phyloP scores from a whole-genome alignment of 2,329 filamentous ascomycete species.

The Sporothrix protearum region DNA sequence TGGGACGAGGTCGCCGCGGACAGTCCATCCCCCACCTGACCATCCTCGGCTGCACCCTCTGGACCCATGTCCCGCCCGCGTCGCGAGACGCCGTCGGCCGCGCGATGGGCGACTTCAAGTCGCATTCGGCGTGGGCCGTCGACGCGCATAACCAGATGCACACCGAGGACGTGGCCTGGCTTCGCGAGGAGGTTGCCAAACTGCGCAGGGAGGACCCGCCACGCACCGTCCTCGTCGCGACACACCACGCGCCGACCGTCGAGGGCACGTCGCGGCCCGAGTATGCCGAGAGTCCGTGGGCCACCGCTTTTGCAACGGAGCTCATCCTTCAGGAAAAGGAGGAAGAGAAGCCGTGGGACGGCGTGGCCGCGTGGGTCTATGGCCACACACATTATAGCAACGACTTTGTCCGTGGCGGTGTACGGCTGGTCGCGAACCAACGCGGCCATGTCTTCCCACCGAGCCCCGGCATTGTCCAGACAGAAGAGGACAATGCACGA shows the following conservation, averaged over 20 bases:
- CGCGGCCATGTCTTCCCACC: constrained; percentile 30
- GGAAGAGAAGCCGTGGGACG: constrained; percentile 20
- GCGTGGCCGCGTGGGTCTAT: constrained; percentile 43
- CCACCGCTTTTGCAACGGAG: constrained; percentile 53
- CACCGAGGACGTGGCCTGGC: constrained; percentile 41
- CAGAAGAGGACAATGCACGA: background rate
- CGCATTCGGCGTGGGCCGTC: constrained; percentile 51
- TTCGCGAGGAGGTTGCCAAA: constrained; percentile 35
- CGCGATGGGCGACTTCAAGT: constrained; percentile 51
- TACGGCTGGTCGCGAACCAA: constrained; percentile 44
- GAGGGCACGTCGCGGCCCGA: constrained; percentile 42
- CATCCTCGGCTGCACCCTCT: constrained; percentile 56
- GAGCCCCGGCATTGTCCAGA: background rate
- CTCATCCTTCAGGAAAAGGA: constrained; percentile 30
- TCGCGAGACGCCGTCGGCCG: constrained; percentile 40
- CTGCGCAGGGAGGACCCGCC: background rate
- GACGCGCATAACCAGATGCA: constrained; percentile 49
- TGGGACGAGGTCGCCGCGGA: background rate
- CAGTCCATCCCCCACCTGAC: constrained; percentile 15
- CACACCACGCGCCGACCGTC: constrained; percentile 51
- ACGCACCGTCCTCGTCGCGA: constrained; percentile 46
- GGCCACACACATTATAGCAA: constrained; percentile 49
- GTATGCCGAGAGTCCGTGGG: constrained; percentile 37
- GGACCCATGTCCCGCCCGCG: constrained; percentile 47
- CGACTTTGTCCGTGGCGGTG: constrained; percentile 33